Evolutionary conservation across 2,329 filamentous ascomycete species (phyloP).

Genomic region (Atkinsonella hypoxylon): DNA sequence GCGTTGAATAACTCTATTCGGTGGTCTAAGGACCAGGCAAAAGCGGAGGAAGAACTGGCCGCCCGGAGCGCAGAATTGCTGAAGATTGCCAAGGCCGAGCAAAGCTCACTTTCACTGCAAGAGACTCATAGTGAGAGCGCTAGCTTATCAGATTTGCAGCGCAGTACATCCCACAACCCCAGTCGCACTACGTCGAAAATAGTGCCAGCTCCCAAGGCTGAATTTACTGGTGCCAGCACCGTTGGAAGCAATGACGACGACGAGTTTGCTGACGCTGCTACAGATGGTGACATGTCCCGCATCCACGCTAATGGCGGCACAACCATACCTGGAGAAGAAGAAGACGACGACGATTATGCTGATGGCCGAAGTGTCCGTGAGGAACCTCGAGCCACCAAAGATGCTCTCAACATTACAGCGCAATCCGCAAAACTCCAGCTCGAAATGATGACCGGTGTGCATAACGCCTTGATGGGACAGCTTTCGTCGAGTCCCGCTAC

Average conservation of each 20-base stretch:
- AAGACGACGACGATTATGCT: slow-evolving; percentile 62
- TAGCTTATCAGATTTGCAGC: slow-evolving; percentile 35
- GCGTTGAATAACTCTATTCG: slow-evolving; percentile 97
- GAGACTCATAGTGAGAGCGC: slow-evolving; percentile 39
- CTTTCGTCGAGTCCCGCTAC: slow-evolving; percentile 52
- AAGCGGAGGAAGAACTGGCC: slow-evolving; percentile 71
- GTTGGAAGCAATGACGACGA: slow-evolving; percentile 41
- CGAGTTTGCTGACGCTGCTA: slow-evolving; percentile 35
- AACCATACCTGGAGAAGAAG: slow-evolving; percentile 27
- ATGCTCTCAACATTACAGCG: slow-evolving; percentile 93
- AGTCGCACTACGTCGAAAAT: slow-evolving; percentile 17
- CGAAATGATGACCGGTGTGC: slow-evolving; percentile 78
- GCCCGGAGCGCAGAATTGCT: slow-evolving; percentile 64
- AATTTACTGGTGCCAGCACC: slow-evolving; percentile 29
- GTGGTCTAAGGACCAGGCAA: slow-evolving; percentile 94
- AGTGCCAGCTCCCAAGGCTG: slow-evolving; percentile 22
- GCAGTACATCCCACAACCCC: slow-evolving; percentile 32
- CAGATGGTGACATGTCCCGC: slow-evolving; percentile 29
- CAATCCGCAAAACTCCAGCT: slow-evolving; percentile 90
- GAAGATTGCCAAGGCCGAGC: slow-evolving; percentile 68
- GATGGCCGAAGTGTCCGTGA: slow-evolving; percentile 69
- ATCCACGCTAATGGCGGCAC: slow-evolving; percentile 23
- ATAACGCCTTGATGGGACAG: slow-evolving; percentile 66
- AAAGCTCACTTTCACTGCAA: slow-evolving; percentile 36
- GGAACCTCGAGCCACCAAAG: slow-evolving; percentile 63